Evolutionary conservation across 495 filamentous ascomycete genomes (phyloP), one percentile per base, ranked within the genome.

Genomic region (Achaetomiella virescens): DNA sequence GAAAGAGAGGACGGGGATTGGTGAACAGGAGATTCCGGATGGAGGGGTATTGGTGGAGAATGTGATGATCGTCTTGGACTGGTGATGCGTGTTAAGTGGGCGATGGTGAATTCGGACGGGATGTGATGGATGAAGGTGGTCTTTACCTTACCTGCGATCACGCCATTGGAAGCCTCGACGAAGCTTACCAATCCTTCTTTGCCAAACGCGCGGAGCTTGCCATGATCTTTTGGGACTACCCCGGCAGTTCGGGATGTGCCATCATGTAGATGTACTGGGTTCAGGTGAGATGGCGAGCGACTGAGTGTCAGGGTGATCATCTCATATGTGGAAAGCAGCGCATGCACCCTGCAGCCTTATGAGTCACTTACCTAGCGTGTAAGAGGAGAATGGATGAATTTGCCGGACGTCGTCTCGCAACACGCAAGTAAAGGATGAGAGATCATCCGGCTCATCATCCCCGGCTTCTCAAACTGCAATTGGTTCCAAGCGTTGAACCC

Each of bases 401-500:
- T 47, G 24, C 20, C 63, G 55, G 21, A 77, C 74, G 18, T 31
- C 58, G 4, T 69, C 65, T 14, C 56, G 57, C 41, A 78, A 58
- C 22, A 77, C 52, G 49, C 60, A 61, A 52, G 61, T 67, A 49
- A 77, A 78, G 6, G 58, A 45, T 25, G n/a, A 25, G 35, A 77
- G 46, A 60, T 79, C 76, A 18, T 72, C 65, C 29, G 68, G 66
- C 27, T 78, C 72, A 4, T 52, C 18, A 22, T 44, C 41, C 0
- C 18, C 48, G 20, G 49, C 1, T 48, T 22, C 0, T 48, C 44
- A 47, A 78, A 77, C 3, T 63, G 51, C 44, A 80, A 66, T 58
- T 80, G 77, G 38, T 62, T 61, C 72, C 72, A 80, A 41, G 75
- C 73, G 59, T 82, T 82, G 65, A 75, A 72, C 40, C 79, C 79